phyloP scores from a whole-genome alignment of 192 early-diverging fungal genomes.

The Phycomyces blakesleeanus region DNA sequence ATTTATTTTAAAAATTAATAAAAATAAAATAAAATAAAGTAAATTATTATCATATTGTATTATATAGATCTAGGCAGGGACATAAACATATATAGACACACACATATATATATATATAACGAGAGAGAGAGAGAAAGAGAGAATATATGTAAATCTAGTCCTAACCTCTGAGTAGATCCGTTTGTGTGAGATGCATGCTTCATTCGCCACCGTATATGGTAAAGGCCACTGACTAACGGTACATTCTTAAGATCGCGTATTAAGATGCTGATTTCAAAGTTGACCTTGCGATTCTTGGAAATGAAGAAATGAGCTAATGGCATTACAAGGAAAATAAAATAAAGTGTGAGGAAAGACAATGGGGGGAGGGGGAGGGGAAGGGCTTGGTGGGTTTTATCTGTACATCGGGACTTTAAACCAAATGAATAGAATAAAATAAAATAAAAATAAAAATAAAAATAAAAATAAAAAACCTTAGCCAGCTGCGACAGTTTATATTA shows the following conservation, averaged over 20 bases:
- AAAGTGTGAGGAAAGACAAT: background rate
- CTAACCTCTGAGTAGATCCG: constrained; percentile 38
- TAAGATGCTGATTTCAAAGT: constrained; percentile 55
- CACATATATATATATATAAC: no score
- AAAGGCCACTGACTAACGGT: constrained; percentile 75
- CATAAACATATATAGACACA: background rate
- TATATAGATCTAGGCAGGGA: background rate
- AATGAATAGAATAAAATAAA: no score
- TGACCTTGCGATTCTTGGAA: constrained; percentile 64
- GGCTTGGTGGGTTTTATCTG: background rate
- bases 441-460: no score
- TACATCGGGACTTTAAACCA: no score
- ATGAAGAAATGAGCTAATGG: constrained; percentile 63
- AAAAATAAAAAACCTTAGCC: no score
- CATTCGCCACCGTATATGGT: constrained; percentile 76
- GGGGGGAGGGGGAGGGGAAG: background rate
- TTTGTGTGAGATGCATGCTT: constrained; percentile 37
- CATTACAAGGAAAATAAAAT: constrained; percentile 14
- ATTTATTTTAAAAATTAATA: no score
- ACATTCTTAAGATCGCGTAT: constrained; percentile 80
- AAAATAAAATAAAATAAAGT: no score
- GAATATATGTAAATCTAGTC: no score
- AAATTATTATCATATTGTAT: background rate
- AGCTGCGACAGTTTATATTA: no score
- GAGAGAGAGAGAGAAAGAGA: no score